Percentiles rank a stretch among this genome's conserved stretches.
Conservation (phyloP, 2,329 filamentous ascomycete genomes). For the Microdochium nivale region DNA sequence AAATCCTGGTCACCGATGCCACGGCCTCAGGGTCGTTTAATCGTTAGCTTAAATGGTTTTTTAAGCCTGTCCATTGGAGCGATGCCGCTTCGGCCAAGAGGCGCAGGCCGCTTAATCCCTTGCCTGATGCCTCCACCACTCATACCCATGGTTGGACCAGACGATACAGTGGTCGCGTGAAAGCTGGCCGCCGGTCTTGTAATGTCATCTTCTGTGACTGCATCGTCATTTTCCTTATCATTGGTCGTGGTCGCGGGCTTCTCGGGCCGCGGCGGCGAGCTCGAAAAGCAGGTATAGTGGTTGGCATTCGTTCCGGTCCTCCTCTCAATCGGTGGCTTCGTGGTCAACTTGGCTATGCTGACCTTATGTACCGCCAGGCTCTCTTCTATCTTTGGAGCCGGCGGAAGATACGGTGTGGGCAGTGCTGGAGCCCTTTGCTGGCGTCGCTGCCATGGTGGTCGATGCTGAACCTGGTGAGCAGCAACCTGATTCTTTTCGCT, state of each 20-base stretch:
- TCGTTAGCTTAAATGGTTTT: slow-evolving; percentile 50
- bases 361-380: slow-evolving; percentile 30
- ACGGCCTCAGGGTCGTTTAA: slow-evolving; percentile 28
- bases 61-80: slow-evolving; percentile 40
- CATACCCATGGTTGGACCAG: slow-evolving; percentile 17
- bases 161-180: slow-evolving; percentile 39
- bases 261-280: slow-evolving; percentile 33
- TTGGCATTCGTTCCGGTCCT: slow-evolving; percentile 15
- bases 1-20: background rate
- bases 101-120: slow-evolving; percentile 32
- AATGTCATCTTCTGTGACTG: slow-evolving; percentile 20
- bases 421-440: slow-evolving; percentile 6
- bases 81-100: slow-evolving; percentile 31
- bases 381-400: slow-evolving; percentile 18
- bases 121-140: slow-evolving; percentile 12
- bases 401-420: slow-evolving; percentile 3
- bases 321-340: slow-evolving; percentile 24
- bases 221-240: slow-evolving; percentile 15
- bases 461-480: slow-evolving; percentile 14
- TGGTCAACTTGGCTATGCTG: slow-evolving; percentile 22
- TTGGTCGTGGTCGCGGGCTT: slow-evolving; percentile 8
- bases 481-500: slow-evolving; percentile 1
- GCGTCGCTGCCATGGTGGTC: slow-evolving; percentile 8
- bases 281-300: slow-evolving; percentile 50
- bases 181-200: slow-evolving; percentile 34